A percentile compares a stretch with the other conserved stretches of the same genome.
Evolutionary conservation across 805 yeast species (phyloP).

Genomic region (Yarrowia sp.): DNA sequence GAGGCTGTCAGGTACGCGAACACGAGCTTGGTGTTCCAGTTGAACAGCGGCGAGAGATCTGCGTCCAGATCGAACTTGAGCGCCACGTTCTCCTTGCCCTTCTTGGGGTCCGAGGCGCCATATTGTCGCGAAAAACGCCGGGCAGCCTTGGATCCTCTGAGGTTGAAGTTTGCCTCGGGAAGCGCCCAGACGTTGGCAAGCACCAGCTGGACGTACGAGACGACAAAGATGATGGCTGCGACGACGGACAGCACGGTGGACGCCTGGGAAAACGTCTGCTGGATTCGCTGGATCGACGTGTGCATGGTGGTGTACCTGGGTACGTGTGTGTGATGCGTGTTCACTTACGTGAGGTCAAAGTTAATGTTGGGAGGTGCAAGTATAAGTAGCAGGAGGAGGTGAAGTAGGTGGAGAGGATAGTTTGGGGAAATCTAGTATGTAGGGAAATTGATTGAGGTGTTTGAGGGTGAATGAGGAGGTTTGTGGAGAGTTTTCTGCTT

Average conservation of each 20-base stretch:
- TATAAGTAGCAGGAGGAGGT: neutral
- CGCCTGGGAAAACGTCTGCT: slow-evolving; percentile 38
- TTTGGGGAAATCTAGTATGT: no score
- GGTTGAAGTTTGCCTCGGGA: slow-evolving; percentile 17
- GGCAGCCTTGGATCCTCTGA: neutral
- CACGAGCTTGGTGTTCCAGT: slow-evolving; percentile 97
- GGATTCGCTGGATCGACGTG: slow-evolving; percentile 39
- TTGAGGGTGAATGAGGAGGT: neutral
- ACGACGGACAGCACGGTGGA: slow-evolving; percentile 37
- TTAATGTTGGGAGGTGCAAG: neutral
- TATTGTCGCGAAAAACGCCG: slow-evolving; percentile 55
- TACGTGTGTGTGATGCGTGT: neutral
- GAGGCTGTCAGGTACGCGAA: slow-evolving; percentile 88
- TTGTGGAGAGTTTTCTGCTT: no score
- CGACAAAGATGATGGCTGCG: slow-evolving; percentile 36
- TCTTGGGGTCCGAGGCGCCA: slow-evolving; percentile 60
- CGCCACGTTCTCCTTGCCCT: slow-evolving; percentile 73
- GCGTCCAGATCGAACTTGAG: slow-evolving; percentile 68
- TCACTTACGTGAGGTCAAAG: neutral
- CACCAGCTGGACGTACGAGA: slow-evolving; percentile 35
- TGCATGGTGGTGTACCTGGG: slow-evolving; percentile 36
- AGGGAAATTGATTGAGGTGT: neutral
- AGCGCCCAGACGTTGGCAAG: slow-evolving; percentile 34
- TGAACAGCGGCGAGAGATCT: slow-evolving; percentile 78
- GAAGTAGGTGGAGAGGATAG: neutral